phyloP scores from a whole-genome alignment of 2,329 filamentous ascomycete species.

The Cordyceps fumosorosea region DNA sequence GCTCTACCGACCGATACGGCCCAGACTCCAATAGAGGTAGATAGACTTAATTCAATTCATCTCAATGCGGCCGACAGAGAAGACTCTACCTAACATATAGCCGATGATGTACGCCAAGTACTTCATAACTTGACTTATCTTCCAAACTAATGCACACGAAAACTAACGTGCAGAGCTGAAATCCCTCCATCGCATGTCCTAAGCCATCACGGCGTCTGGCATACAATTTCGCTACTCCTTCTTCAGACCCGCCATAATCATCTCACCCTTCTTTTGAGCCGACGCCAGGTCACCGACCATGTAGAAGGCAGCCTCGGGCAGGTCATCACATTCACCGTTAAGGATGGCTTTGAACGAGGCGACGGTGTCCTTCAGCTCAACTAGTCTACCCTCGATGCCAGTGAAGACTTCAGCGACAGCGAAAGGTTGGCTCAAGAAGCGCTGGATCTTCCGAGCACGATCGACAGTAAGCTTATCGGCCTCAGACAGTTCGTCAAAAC shows the following conservation, averaged over 20 bases:
- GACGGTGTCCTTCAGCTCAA: conserved; percentile 98
- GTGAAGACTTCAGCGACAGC: conserved; percentile 80
- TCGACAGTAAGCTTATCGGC: conserved; percentile 99
- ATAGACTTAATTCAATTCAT: too few species aligned
- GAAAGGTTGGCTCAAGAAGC: conserved; percentile 99
- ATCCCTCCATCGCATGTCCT: too few species aligned
- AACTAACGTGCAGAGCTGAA: too few species aligned
- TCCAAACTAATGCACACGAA: too few species aligned
- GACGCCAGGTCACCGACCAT: conserved; percentile 97
- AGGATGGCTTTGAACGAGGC: conserved; percentile 95
- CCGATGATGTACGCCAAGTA: too few species aligned
- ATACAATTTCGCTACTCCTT: conserved; percentile 37
- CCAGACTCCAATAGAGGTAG: too few species aligned
- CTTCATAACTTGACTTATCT: too few species aligned
- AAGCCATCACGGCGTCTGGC: too few species aligned
- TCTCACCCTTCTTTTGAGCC: conserved; percentile 94
- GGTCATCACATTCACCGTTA: conserved; percentile 86
- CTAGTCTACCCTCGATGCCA: conserved; percentile 90
- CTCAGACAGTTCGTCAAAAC: conserved; percentile 99
- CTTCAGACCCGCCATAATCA: conserved; percentile 96
- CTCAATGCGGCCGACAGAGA: too few species aligned
- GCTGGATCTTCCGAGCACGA: conserved; percentile 99
- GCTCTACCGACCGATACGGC: too few species aligned
- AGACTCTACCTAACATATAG: too few species aligned
- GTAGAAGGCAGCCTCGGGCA: conserved; percentile 93